Conservation (phyloP, 2,329 filamentous ascomycete genomes). For the Botryotinia calthae region DNA sequence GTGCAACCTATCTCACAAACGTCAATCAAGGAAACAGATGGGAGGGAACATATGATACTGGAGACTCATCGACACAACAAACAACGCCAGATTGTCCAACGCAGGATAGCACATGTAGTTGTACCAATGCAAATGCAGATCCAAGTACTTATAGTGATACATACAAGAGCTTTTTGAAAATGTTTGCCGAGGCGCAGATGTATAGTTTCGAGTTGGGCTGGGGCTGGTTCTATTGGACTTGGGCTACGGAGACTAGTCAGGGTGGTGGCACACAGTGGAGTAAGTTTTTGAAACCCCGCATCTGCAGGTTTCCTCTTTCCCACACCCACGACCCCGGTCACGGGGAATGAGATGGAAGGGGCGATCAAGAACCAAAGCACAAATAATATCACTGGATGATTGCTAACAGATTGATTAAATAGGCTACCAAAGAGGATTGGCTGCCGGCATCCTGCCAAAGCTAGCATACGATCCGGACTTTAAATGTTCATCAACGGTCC, state of each 20-base stretch:
- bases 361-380: neutral
- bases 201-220: slow-evolving; percentile 85
- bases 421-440: slow-evolving; percentile 19
- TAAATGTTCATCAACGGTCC: slow-evolving; percentile 58
- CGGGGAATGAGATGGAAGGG: neutral
- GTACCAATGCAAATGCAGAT: slow-evolving; percentile 72
- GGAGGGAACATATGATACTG: slow-evolving; percentile 79
- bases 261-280: slow-evolving; percentile 71
- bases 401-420: neutral
- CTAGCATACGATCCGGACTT: slow-evolving; percentile 72
- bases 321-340: slow-evolving; percentile 58
- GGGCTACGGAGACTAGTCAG: slow-evolving; percentile 76
- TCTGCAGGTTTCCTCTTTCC: slow-evolving; percentile 53
- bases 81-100: slow-evolving; percentile 74
- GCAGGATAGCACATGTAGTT: slow-evolving; percentile 64
- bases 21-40: slow-evolving; percentile 85
- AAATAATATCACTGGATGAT: no score
- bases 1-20: slow-evolving; percentile 81
- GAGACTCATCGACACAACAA: slow-evolving; percentile 53
- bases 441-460: slow-evolving; percentile 68
- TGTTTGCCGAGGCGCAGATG: slow-evolving; percentile 97
- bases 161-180: slow-evolving; percentile 83
- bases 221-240: slow-evolving; percentile 99
- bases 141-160: slow-evolving; percentile 61
- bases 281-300: neutral